Conservation (phyloP, 345 rosid genomes). For the Eucalyptus erythrocorys region DNA sequence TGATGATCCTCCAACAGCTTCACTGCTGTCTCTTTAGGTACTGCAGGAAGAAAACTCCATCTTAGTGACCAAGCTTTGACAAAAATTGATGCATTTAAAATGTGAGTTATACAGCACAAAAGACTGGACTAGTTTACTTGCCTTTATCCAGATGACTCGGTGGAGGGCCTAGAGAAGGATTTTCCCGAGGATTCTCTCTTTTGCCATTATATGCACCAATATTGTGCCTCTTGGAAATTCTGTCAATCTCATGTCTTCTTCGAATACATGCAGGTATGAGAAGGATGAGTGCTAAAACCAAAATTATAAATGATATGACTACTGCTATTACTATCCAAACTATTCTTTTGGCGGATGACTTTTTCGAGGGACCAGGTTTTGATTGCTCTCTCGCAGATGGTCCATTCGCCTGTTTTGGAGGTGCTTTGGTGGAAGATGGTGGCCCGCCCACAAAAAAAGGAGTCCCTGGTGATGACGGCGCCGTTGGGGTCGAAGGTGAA, state of each 20-base stretch:
- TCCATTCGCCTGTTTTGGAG: constrained; percentile 43
- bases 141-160: constrained; percentile 59
- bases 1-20: constrained; percentile 19
- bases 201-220: constrained; percentile 56
- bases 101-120: neutral
- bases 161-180: constrained; percentile 21
- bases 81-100: neutral
- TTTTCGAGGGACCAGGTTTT: constrained; percentile 22
- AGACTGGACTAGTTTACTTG: constrained; percentile 1
- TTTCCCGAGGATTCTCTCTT: constrained; percentile 47
- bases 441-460: constrained; percentile 1
- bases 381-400: constrained; percentile 45
- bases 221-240: constrained; percentile 50
- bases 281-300: constrained; percentile 40
- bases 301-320: constrained; percentile 36
- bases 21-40: constrained; percentile 21
- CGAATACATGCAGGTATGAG: constrained; percentile 39
- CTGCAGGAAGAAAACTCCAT: constrained; percentile 22
- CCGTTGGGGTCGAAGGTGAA: constrained; percentile 32
- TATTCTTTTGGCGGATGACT: constrained; percentile 34
- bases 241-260: constrained; percentile 36
- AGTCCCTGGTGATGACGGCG: constrained; percentile 34
- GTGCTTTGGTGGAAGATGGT: constrained; percentile 24
- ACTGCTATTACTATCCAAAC: constrained; percentile 77
- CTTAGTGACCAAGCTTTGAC: neutral